Base-by-base conservation (phyloP, 2,329 filamentous ascomycete species). In the Thielaviopsis cerberus region DNA sequence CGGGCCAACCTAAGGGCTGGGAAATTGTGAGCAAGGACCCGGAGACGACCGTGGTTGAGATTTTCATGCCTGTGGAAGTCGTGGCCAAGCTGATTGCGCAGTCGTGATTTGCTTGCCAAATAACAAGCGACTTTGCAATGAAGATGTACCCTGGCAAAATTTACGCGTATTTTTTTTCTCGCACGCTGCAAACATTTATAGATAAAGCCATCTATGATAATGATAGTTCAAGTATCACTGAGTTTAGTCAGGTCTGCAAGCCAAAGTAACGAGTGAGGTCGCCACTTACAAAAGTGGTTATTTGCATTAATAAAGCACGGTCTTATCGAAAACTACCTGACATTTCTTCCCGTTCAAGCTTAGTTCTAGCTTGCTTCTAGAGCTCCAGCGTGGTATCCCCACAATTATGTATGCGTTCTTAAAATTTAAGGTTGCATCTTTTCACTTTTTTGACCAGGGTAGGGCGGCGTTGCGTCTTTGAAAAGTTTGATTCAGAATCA, bases 21-120 rank as follows among this genome's bases (percentile, higher is more conserved):
- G 26, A 54, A 25, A 30, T 57, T 13, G 34, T 61, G 6, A 50
- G 45, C 34, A 52, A 51, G 17, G 34, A 54, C 23, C 55, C 54
- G 7, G 22, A 30, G 8, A 48, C 37, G 13, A 7, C 25, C 1
- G 23, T 54, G 1, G 54, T 55, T 24, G n/a, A 41, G 26, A 34
- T 48, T 26, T 58, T 50, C 51, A 59, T 59, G 23, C 53, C 53
- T 8, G 37, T 61, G 11, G 25, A 53, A 13, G 41, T 61, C 22
- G 24, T 59, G 11, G 59, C 59, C 3, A 61, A 61, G 57, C 13
- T 58, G 22, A 51, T 59, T 25, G 54, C 51, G n/a, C 45, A 56
- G 37, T 51, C 55, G 11, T 52, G 20, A 27, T 5, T 23, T 54
- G 8, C 26, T 22, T 26, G 26, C 23, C n/a, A 3, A 7, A 2